Evolutionary conservation across 129 eudicot genomes (phyloP).

Genomic region (Flaveria linearis): DNA sequence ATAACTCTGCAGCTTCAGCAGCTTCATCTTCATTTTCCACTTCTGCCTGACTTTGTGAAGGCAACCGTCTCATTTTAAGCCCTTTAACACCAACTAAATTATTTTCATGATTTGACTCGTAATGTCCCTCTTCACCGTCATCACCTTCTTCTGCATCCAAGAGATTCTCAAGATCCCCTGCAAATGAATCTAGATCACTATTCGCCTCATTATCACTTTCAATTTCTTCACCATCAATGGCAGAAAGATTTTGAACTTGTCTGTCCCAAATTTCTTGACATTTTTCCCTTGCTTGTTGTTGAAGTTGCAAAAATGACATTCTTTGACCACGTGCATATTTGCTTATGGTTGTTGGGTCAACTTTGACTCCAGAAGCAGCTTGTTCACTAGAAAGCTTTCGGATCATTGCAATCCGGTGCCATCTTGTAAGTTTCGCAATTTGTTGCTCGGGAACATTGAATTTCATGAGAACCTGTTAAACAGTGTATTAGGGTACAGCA

Average conservation of each 20-base stretch:
- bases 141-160: constrained; percentile 89
- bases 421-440: constrained; percentile 75
- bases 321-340: constrained; percentile 97
- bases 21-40: constrained; percentile 96
- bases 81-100: constrained; percentile 71
- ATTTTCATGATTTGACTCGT: constrained; percentile 61
- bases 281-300: constrained; percentile 95
- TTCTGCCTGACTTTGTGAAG: constrained; percentile 77
- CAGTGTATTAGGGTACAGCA: not conserved
- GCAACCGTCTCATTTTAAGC: constrained; percentile 85
- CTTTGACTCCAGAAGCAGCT: constrained; percentile 94
- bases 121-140: constrained; percentile 65
- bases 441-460: constrained; percentile 94
- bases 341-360: constrained; percentile 86
- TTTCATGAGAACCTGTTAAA: constrained; percentile 76
- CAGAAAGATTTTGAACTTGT: constrained; percentile 76
- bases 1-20: constrained; percentile 94
- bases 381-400: constrained; percentile 98
- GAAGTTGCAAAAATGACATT: constrained; percentile 95
- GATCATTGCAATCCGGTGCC: constrained; percentile 97
- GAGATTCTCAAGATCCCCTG: constrained; percentile 92
- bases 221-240: constrained; percentile 83
- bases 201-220: constrained; percentile 88
- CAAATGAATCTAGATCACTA: constrained; percentile 95
- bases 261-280: constrained; percentile 99